phyloP scores from a whole-genome alignment of 2,329 filamentous ascomycete species.

The Zymoseptoria tritici region DNA sequence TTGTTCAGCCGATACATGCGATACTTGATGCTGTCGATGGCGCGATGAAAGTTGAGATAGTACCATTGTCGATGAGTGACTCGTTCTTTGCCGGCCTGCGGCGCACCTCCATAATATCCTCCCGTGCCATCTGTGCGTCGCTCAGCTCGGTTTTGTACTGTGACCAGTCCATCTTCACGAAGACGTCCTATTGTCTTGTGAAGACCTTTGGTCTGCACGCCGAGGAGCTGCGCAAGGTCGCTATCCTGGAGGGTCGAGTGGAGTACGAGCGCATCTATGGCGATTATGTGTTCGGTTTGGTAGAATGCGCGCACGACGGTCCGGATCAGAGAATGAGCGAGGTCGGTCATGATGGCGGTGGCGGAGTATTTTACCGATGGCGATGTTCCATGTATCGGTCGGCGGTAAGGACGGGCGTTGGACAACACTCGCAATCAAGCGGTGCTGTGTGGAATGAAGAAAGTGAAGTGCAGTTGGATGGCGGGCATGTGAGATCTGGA shows the following conservation, averaged over 20 bases:
- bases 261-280: slow-evolving; percentile 70
- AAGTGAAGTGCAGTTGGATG: neutral
- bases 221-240: slow-evolving; percentile 79
- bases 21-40: slow-evolving; percentile 95
- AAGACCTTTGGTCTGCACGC: slow-evolving; percentile 84
- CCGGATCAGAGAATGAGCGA: slow-evolving; percentile 72
- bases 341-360: slow-evolving; percentile 42
- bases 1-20: slow-evolving; percentile 82
- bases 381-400: neutral
- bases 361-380: neutral
- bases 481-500: neutral
- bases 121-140: slow-evolving; percentile 28
- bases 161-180: slow-evolving; percentile 76
- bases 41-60: slow-evolving; percentile 90
- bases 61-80: slow-evolving; percentile 69
- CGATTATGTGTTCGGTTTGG: slow-evolving; percentile 72
- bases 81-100: slow-evolving; percentile 27
- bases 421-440: slow-evolving; percentile 25
- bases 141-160: slow-evolving; percentile 55
- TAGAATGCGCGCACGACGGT: slow-evolving; percentile 83
- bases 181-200: slow-evolving; percentile 82
- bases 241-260: slow-evolving; percentile 72
- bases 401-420: neutral
- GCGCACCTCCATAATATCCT: slow-evolving; percentile 17
- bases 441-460: slow-evolving; percentile 20